Conservation (phyloP, 1,284 basidiomycete species). For the Stereum hirsutum region DNA sequence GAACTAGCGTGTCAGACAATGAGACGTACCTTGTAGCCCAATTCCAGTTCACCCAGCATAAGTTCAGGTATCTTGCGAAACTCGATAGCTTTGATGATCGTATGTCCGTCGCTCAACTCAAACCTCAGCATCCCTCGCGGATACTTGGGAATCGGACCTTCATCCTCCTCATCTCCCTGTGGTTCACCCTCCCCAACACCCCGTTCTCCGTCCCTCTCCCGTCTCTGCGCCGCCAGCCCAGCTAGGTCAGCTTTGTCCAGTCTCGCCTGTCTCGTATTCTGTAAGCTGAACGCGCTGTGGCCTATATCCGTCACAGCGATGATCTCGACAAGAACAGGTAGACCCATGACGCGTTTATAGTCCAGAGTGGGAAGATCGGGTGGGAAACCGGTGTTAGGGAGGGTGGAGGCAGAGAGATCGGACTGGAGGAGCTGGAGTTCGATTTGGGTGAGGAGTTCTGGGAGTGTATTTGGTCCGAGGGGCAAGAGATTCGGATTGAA, state of each 20-base stretch:
- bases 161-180: conserved; percentile 61
- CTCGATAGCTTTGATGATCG: conserved; percentile 59
- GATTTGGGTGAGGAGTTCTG: conserved; percentile 40
- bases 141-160: conserved; percentile 66
- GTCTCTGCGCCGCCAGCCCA: too few relatives aligned
- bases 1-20: background rate
- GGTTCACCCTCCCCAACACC: conserved; percentile 39
- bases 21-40: conserved; percentile 59
- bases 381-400: conserved; percentile 57
- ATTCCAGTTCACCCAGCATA: conserved; percentile 52
- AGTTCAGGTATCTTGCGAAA: conserved; percentile 50
- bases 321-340: conserved; percentile 60
- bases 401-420: conserved; percentile 58
- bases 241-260: conserved; percentile 47
- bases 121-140: conserved; percentile 62
- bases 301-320: conserved; percentile 67
- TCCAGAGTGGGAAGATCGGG: conserved; percentile 27
- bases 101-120: conserved; percentile 57
- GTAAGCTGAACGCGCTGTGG: conserved; percentile 57
- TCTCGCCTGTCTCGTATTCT: conserved; percentile 53
- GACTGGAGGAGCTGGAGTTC: conserved; percentile 64
- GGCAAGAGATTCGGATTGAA: too few relatives aligned
- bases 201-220: too few relatives aligned
- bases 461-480: conserved; percentile 35
- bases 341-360: conserved; percentile 26